Base-by-base conservation (phyloP, 202 grass and related monocot species). In the Musa balbisiana region DNA sequence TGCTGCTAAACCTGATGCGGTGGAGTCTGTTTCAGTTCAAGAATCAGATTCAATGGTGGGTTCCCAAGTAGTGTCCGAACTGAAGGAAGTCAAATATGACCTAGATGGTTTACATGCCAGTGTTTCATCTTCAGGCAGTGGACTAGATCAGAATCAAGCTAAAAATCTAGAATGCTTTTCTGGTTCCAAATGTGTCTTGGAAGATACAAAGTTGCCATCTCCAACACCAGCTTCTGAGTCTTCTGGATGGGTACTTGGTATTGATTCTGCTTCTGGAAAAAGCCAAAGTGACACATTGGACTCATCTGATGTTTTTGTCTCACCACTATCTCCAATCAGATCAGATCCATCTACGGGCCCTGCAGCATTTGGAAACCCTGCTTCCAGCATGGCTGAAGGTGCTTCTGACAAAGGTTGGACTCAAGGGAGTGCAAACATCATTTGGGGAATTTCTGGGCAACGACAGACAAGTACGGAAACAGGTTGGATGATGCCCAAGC, bases 401-500 rank as follows among this genome's bases (percentile, higher is more conserved):
- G 33, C 67, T 70, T 33, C 43, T 70, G 19, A 70, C 17, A 70
- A 11, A 49, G 11, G 67, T 70, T 70, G 67, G 67, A 17, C 10
- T 55, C 77, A 71, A 55, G 77, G 25, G 11, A 60, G 29, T 59
- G 11, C 58, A 14, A 43, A 52, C 14, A 19, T 65, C 59, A 19
- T 21, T 20, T 76, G 80, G 50, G 68, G 49, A 70, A 70, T 56
- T 75, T 64, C 60, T 67, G 17, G 26, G 56, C 69, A 79, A 53
- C 68, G 59, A 69, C 71, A 75, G 24, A 59, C 66, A 66, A 82
- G 54, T 53, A 62, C 76, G 12, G 81, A 83, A 62, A 85, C 78
- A 52, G 27, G 75, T 56, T 87, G 80, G 87, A 78, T 15, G 52
- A 85, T 55, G 26, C 33, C 29, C n/a, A 59, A 62, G 63, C 82